Evolutionary conservation across 1,139 yeast species (phyloP), one percentile per base, ranked within the genome.

Genomic region (Saccharomycopsis phalli): DNA sequence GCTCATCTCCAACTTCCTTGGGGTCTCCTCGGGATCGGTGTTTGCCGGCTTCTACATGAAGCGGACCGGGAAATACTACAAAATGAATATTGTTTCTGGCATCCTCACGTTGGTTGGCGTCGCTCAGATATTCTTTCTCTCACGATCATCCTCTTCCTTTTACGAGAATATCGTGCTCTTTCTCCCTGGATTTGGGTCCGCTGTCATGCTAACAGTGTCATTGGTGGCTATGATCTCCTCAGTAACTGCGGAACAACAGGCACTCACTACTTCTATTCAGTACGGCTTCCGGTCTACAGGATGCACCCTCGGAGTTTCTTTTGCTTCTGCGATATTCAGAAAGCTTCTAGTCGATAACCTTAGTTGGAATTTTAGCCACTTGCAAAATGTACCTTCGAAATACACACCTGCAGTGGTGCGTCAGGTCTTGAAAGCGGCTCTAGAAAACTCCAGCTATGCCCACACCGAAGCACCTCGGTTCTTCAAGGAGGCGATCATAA

Each of bases 271-370:
- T 1, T 77, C 86, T 1, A 79, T 81, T 46, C 84, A 80, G 50
- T 81, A 81, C 55, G 76, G 83, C 3, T 80, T 78, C 60, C 65
- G 88, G 50, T 76, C 87, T 2, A 74, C 81, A 4, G 91, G 88
- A 0, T 76, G 84, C 1, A 78, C 87, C 0, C 56, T 78, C 37
- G 88, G 88, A 17, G 83, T 81, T 3, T 66, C 88, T 0, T 55
- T 77, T 29, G 81, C 82, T 0, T 72, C 81, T 4, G 79, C 87
- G 2, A 65, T 79, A 22, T 80, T 81, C 60, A 74, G 71, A 48
- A 66, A 66, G 37, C 48, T 59, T 16, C 32, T 44, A 16, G n/a
- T n/a, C 6, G 26, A 22, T 3, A 14, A 17, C 3, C 20, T 45
- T 10, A 14, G 27, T 23, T n/a, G 11, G 11, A 52, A 10, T 52